Evolutionary conservation across 148 eudicot species (phyloP).

Genomic region (Camellia granthamiana): DNA sequence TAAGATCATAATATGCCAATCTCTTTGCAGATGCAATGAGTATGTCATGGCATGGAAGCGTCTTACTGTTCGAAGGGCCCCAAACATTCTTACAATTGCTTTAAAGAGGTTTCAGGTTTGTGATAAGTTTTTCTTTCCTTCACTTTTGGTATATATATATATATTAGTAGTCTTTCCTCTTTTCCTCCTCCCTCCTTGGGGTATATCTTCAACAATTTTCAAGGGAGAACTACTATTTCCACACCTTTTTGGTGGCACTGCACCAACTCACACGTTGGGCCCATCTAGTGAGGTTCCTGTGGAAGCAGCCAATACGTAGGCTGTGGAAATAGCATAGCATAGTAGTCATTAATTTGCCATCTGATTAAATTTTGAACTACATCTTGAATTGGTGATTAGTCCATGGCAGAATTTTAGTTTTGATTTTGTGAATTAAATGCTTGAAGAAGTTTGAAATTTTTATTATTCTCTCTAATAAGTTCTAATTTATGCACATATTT

Average conservation of each 20-base stretch:
- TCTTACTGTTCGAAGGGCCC: slow-evolving; percentile 64
- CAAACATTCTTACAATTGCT: slow-evolving; percentile 90
- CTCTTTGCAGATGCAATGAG: slow-evolving; percentile 74
- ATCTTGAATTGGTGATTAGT: background rate
- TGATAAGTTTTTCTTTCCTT: background rate
- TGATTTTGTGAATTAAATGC: background rate
- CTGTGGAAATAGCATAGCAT: background rate
- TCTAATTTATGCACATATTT: slow-evolving; percentile 4
- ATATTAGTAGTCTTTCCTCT: background rate
- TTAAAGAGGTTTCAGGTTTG: slow-evolving; percentile 91
- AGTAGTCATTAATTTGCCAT: background rate
- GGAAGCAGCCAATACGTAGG: background rate
- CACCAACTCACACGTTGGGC: background rate
- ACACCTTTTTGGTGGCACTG: background rate
- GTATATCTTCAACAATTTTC: background rate
- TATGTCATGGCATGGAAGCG: slow-evolving; percentile 92
- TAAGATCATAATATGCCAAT: background rate
- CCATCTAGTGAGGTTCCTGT: background rate
- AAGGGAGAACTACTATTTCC: background rate
- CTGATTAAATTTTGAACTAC: background rate
- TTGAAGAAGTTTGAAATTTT: background rate
- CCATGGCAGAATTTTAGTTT: background rate
- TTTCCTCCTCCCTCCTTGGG: background rate
- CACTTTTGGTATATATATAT: background rate
- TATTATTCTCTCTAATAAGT: background rate